Evolutionary conservation across 2,329 filamentous ascomycete species (phyloP), one percentile per base, ranked within the genome.

Genomic region (Xylaria sp.): DNA sequence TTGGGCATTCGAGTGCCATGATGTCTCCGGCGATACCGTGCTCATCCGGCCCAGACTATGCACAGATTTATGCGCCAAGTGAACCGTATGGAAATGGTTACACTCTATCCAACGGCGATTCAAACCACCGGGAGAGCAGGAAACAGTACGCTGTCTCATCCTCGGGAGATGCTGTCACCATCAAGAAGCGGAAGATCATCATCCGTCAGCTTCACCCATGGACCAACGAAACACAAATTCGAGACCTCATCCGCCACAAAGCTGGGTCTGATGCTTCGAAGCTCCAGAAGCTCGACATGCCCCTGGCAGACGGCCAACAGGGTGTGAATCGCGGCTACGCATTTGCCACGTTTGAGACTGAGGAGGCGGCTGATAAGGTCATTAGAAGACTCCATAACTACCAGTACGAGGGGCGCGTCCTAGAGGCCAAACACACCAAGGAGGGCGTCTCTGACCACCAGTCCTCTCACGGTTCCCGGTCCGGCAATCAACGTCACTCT

Each of bases 131-230:
- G 34, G 57, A 55, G 50, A 39, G 57, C 6, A 51, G 39, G 4
- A 55, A 18, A 42, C 9, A 57, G 34, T 53, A 52, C 48, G 55
- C 37, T 13, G 5, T n/a, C 6, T 16, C 49, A 7, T 16, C 49
- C 49, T 23, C 49, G 30, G 13, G 23, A 9, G 60, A 59, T 18
- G 55, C 65, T 34, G 61, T 70, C n/a, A 55, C 65, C 1, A 69
- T 67, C 2, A 68, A 58, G 57, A 65, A 60, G 48, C 69, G 70
- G 39, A 72, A 72, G 52, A 68, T 72, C 18, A 68, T 71, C 53
- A 66, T 72, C 42, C 71, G 68, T 54, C 67, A 69, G 13, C 65
- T 72, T 56, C 67, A 66, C 34, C 57, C 66, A 8, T 67, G 63
- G 66, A 59, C 56, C 7, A 67, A 53, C 34, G 59, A 62, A 44